Conservation (phyloP, 441 rosid genomes). For the Metrosideros polymorpha region DNA sequence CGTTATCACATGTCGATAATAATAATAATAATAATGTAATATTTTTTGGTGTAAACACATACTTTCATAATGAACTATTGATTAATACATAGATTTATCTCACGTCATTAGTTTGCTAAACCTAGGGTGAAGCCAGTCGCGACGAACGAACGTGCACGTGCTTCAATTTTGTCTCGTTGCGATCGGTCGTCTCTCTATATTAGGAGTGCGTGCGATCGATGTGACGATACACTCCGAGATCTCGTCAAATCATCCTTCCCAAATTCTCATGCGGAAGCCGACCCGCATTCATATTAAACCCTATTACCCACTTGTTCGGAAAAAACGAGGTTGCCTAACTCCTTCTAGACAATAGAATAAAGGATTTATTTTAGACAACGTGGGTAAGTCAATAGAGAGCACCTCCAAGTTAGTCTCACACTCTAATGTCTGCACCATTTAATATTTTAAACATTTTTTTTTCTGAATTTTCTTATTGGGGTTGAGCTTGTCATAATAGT, state of each 20-base stretch:
- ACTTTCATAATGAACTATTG: background rate
- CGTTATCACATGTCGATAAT: too few species aligned
- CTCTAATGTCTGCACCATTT: background rate
- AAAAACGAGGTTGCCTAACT: background rate
- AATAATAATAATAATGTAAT: too few species aligned
- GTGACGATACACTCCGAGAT: background rate
- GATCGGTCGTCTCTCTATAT: accelerated
- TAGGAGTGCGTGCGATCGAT: background rate
- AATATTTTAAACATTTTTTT: background rate
- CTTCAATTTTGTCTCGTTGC: background rate
- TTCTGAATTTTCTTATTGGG: background rate
- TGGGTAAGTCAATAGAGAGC: too few species aligned
- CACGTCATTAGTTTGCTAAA: accelerated
- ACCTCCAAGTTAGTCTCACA: background rate
- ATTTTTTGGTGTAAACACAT: too few species aligned
- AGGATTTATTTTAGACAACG: background rate
- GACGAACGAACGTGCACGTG: accelerated
- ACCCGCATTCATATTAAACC: background rate
- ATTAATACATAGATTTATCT: background rate
- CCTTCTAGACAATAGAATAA: too few species aligned
- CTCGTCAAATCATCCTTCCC: background rate
- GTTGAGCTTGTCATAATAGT: background rate
- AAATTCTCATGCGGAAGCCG: background rate
- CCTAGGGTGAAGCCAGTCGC: background rate
- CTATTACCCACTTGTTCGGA: accelerated